Base-by-base conservation (phyloP, 2,329 filamentous ascomycete species). In the Sporothrix pseudoabietina region DNA sequence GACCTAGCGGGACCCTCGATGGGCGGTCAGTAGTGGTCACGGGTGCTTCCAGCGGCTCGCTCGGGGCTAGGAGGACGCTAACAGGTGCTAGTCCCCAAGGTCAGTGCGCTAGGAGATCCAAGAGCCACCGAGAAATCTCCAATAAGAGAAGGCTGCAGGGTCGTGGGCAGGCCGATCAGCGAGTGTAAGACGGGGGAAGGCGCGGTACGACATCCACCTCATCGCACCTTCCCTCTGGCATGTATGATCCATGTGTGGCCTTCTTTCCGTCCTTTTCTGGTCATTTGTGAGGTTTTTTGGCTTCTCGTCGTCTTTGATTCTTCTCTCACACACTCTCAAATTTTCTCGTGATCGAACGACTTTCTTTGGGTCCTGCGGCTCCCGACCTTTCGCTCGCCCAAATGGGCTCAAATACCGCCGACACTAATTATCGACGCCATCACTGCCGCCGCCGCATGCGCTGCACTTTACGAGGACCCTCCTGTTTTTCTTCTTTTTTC, bases 1-100 rank as follows among this genome's bases (percentile, higher is more conserved):
- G 44, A 44, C 47, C 65, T 68, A 52, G 47, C 44, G 47, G 44
- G 44, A 35, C 16, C 16, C 44, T 68, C 9, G 26, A 12, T 19
- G n/a, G 19, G 4, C 47, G 47, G 49, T 39, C 26, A 68, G 44
- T 39, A 54, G 30, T 39, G 66, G 66, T 69, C 66, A 69, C 66
- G 66, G 66, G 66, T 54, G 66, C 66, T 69, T 54, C 66, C 66
- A 54, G 66, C 66, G 66, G 66, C 66, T 69, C 66, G 66, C 47
- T 69, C 66, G 66, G 66, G 30, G 19, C 39, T 47, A 66, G 39
- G 61, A 26, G 5, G n/a, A 19, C 61, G 61, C 61, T 66, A 66
- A 47, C 5, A 47, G 12, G 32, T 47, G 61, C 61, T 66, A 9
- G 41, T 12, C 26, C 39, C 30, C 10, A 26, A 30, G 3, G 4